Percentiles rank a stretch among this genome's conserved stretches.
Conservation (phyloP, 2,329 filamentous ascomycete genomes). For the Penicillium vulpinum region DNA sequence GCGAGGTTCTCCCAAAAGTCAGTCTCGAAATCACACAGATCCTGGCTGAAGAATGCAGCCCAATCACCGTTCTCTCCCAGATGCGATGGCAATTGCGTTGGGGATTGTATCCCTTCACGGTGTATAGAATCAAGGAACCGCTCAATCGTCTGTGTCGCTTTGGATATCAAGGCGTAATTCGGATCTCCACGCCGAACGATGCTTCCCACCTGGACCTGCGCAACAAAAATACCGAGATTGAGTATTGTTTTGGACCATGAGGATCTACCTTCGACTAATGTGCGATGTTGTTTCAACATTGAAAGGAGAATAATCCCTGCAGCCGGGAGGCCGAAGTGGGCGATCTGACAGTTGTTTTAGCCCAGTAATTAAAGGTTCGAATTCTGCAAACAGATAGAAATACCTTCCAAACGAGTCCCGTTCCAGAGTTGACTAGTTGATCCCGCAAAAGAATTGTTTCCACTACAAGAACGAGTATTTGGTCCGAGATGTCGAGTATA, state of each 20-base stretch:
- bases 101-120: constrained; percentile 9
- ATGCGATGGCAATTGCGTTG: constrained; percentile 12
- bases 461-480: constrained; percentile 30
- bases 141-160: constrained; percentile 28
- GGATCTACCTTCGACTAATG: constrained; percentile 4
- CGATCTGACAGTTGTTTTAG: constrained; percentile 17
- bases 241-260: constrained; percentile 21
- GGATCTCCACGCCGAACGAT: constrained; percentile 28
- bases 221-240: constrained; percentile 30
- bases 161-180: constrained; percentile 27
- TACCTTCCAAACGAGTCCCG: constrained; percentile 31
- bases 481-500: constrained; percentile 27
- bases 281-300: constrained; percentile 24
- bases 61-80: constrained; percentile 21
- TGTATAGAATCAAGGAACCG: constrained; percentile 29
- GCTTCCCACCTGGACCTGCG: constrained; percentile 27
- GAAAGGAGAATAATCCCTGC: constrained; percentile 32
- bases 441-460: constrained; percentile 29
- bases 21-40: constrained; percentile 30
- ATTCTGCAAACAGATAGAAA: not conserved
- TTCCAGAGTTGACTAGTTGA: constrained; percentile 29
- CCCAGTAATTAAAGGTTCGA: not conserved
- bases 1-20: constrained; percentile 30
- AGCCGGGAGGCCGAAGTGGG: constrained; percentile 33
- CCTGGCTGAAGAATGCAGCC: constrained; percentile 24